Conservation (phyloP, 208 protist species). For the Angomonas deanei region DNA sequence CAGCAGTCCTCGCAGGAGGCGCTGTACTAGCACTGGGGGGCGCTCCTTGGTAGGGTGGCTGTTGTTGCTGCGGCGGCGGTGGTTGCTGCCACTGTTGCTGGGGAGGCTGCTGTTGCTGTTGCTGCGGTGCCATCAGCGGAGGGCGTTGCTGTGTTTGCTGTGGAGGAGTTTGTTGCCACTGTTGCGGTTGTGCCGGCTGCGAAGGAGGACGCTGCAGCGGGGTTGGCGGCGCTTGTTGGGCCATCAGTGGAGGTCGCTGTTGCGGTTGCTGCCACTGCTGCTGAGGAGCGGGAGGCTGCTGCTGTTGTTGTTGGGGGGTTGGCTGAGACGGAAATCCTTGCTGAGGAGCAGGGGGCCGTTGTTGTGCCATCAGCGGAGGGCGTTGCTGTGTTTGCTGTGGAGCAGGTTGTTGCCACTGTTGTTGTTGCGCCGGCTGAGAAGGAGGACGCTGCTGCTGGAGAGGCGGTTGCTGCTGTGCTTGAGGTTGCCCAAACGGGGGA, state of each 20-base stretch:
- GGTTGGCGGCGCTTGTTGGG: no score
- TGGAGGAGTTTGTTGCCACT: background rate
- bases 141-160: background rate
- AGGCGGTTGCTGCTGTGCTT: no score
- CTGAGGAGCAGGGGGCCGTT: conserved; percentile 12
- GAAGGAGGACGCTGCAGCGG: background rate
- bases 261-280: no score
- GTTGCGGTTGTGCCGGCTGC: background rate
- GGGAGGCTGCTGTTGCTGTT: conserved; percentile 14
- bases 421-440: background rate
- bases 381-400: background rate
- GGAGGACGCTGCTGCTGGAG: background rate
- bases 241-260: background rate
- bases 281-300: no score
- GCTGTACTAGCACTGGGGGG: no score
- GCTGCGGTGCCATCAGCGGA: background rate
- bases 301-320: background rate
- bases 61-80: background rate
- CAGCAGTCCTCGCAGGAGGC: conserved; percentile 9
- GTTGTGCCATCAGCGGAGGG: background rate
- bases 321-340: background rate
- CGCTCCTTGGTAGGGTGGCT: background rate
- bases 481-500: no score
- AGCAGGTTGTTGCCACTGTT: background rate
- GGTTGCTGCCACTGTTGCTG: conserved; percentile 6